phyloP scores from a whole-genome alignment of 2,329 filamentous ascomycete species.

The Trichoderma polysporum region DNA sequence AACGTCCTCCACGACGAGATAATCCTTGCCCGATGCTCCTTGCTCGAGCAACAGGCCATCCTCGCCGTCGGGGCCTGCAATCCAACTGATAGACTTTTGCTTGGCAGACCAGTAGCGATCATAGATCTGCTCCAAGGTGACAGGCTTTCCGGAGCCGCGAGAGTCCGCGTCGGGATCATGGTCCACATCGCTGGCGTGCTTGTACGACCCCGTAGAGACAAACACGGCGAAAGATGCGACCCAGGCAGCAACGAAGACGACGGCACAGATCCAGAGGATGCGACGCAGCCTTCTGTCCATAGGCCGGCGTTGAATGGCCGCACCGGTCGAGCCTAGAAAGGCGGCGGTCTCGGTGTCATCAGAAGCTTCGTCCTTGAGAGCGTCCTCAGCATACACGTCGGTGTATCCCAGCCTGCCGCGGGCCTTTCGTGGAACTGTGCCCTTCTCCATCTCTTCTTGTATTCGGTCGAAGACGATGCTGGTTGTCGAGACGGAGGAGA shows the following conservation, averaged over 20 bases:
- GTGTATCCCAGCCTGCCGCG: constrained; percentile 31
- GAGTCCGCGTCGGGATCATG: constrained; percentile 68
- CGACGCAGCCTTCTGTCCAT: constrained; percentile 67
- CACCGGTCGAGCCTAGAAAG: constrained; percentile 45
- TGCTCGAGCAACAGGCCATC: constrained; percentile 84
- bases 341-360: constrained; percentile 51
- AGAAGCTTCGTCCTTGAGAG: constrained; percentile 28
- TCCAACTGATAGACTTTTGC: constrained; percentile 71
- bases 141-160: constrained; percentile 66
- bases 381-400: constrained; percentile 39
- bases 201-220: constrained; percentile 63
- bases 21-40: constrained; percentile 64
- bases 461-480: constrained; percentile 80
- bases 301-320: constrained; percentile 45
- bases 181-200: constrained; percentile 59
- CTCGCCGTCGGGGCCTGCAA: constrained; percentile 69
- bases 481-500: constrained; percentile 78
- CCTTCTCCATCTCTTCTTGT: constrained; percentile 52
- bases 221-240: constrained; percentile 66
- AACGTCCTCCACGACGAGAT: constrained; percentile 84
- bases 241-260: constrained; percentile 66
- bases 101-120: constrained; percentile 63
- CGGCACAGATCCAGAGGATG: constrained; percentile 59
- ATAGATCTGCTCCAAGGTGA: constrained; percentile 71
- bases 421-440: constrained; percentile 24